Evolutionary conservation across 2,329 filamentous ascomycete genomes (phyloP).

Genomic region (Davidsoniella eucalypti): DNA sequence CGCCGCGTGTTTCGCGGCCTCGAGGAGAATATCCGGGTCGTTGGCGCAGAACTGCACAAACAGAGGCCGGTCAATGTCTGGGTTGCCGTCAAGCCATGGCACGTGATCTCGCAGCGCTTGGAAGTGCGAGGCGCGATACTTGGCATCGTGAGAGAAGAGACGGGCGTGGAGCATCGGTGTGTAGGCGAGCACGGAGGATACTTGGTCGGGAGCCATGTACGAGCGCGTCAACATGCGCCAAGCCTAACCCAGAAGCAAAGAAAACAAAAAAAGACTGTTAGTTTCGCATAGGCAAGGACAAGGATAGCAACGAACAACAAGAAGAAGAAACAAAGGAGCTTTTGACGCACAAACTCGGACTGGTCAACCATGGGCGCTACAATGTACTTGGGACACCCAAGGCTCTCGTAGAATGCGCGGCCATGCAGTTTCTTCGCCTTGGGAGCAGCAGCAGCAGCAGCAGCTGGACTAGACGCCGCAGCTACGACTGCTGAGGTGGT

Average conservation of each 20-base stretch:
- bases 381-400: conserved; percentile 79
- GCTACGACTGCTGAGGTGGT: not conserved
- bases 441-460: conserved; percentile 12
- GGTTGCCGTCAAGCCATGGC: conserved; percentile 71
- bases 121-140: conserved; percentile 68
- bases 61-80: conserved; percentile 66
- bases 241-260: conserved; percentile 37
- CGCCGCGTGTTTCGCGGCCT: conserved; percentile 60
- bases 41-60: conserved; percentile 97
- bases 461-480: not conserved
- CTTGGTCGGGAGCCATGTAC: conserved; percentile 55
- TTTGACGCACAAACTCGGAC: conserved; percentile 65
- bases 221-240: conserved; percentile 95
- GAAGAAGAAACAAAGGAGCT: not conserved
- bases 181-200: conserved; percentile 61
- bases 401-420: conserved; percentile 82
- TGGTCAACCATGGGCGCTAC: conserved; percentile 97
- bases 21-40: conserved; percentile 61
- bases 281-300: not conserved
- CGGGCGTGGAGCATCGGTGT: conserved; percentile 94
- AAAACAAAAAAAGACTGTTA: conserved; percentile 7
- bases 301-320: not conserved
- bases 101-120: conserved; percentile 31
- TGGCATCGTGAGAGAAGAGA: conserved; percentile 59
- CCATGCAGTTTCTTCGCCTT: conserved; percentile 52